Conservation (phyloP, 345 rosid species). For the Punica granatum region DNA sequence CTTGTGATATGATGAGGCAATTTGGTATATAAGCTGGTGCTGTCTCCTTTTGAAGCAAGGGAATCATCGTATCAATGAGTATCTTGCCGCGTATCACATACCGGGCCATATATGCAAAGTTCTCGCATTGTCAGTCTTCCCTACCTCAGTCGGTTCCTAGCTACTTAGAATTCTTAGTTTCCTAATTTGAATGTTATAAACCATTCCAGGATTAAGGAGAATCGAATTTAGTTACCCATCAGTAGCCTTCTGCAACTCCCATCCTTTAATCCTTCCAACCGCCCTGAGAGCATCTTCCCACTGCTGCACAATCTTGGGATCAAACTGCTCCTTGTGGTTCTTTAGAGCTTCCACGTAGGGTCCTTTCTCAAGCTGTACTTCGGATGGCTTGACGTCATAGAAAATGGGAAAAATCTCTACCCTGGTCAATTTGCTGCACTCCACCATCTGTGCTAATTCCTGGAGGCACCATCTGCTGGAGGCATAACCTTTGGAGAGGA, state of each 20-base stretch:
- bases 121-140: too few species aligned
- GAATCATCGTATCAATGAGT: too few species aligned
- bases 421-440: conserved; percentile 6
- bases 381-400: conserved; percentile 6
- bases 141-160: neutral
- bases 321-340: neutral
- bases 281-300: conserved; percentile 16
- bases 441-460: conserved; percentile 12
- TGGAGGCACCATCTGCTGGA: conserved; percentile 10
- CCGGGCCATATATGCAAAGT: too few species aligned
- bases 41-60: too few species aligned
- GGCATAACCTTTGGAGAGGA: conserved; percentile 12
- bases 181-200: too few species aligned
- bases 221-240: conserved; percentile 4
- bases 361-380: conserved; percentile 7
- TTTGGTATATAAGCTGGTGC: too few species aligned
- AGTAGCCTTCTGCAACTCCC: conserved; percentile 13
- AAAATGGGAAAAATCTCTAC: conserved; percentile 11
- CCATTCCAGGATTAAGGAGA: neutral
- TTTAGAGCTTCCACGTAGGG: conserved; percentile 6
- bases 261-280: conserved; percentile 15
- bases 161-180: too few species aligned
- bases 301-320: neutral
- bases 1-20: too few species aligned
- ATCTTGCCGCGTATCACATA: too few species aligned